Conservation (phyloP, 2,329 filamentous ascomycete species). For the Hymenoscyphus occultus region DNA sequence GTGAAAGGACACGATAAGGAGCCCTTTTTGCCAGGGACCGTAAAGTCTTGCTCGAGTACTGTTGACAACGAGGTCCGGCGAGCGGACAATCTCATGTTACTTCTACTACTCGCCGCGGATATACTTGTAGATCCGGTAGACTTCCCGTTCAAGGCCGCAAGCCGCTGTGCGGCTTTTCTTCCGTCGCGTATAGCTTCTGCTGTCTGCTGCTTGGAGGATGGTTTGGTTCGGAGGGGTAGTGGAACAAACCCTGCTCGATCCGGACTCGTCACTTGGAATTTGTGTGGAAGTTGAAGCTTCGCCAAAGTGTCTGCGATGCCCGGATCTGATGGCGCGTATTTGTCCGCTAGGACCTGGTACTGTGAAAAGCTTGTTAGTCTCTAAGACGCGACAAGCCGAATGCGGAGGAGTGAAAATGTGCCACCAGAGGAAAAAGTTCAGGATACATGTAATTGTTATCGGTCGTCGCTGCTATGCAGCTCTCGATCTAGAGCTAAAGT, state of each 20-base stretch:
- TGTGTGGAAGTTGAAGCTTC: conserved; percentile 63
- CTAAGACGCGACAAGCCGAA: conserved; percentile 6
- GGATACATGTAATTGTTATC: conserved; percentile 54
- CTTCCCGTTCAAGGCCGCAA: conserved; percentile 46
- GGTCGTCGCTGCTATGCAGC: conserved; percentile 60
- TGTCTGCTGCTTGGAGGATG: conserved; percentile 52
- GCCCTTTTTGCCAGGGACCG: conserved; percentile 77
- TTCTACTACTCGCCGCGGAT: conserved; percentile 39
- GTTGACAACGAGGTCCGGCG: conserved; percentile 58
- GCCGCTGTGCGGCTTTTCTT: conserved; percentile 53
- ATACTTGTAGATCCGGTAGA: conserved; percentile 44
- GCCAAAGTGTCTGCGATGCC: conserved; percentile 65
- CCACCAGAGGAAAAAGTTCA: conserved; percentile 42
- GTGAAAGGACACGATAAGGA: conserved; percentile 80
- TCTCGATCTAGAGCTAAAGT: conserved; percentile 82
- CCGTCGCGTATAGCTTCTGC: conserved; percentile 64
- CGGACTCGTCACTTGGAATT: conserved; percentile 29
- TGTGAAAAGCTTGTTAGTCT: conserved; percentile 39
- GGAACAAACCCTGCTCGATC: conserved; percentile 33
- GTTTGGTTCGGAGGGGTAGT: conserved; percentile 31
- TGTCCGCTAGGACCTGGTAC: conserved; percentile 65
- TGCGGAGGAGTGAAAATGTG: conserved; percentile 19
- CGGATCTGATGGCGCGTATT: conserved; percentile 62
- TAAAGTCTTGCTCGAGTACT: conserved; percentile 84
- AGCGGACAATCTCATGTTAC: conserved; percentile 41